Percentiles rank a stretch among this genome's conserved stretches.
Evolutionary conservation across 1,139 yeast species (phyloP).

Genomic region (Pichia sp.): DNA sequence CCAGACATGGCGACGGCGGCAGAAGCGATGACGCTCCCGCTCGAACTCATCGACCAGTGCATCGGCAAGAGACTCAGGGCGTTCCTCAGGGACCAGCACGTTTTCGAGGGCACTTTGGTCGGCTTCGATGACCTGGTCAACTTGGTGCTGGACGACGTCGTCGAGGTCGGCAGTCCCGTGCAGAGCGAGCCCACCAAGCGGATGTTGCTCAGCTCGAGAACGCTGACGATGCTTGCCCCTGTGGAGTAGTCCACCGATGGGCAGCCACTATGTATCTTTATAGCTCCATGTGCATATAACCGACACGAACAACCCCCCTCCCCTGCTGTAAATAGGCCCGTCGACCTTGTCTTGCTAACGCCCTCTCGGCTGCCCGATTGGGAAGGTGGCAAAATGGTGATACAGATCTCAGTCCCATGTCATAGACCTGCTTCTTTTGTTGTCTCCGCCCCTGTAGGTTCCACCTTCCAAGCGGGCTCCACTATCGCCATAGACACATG

Average conservation of each 20-base stretch:
- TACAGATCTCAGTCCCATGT: background rate
- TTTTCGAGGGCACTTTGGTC: constrained; percentile 77
- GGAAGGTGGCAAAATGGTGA: constrained; percentile 7
- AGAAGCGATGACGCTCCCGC: constrained; percentile 42
- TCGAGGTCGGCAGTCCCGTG: constrained; percentile 45
- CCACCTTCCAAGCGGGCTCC: too few species aligned
- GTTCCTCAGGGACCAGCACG: constrained; percentile 66
- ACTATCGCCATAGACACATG: constrained; percentile 1
- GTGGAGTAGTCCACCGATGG: constrained; percentile 33
- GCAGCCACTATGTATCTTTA: background rate
- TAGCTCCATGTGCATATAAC: background rate
- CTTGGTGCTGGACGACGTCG: constrained; percentile 80
- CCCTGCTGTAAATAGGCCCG: background rate
- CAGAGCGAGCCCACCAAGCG: constrained; percentile 38
- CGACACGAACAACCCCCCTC: background rate
- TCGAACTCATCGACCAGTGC: constrained; percentile 84
- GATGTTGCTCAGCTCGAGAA: constrained; percentile 85
- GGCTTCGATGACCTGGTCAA: constrained; percentile 97
- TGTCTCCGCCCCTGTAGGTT: background rate
- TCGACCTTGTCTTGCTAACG: background rate
- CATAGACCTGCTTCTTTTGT: background rate
- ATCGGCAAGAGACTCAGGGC: constrained; percentile 80
- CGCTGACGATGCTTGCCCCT: constrained; percentile 69
- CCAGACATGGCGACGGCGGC: constrained; percentile 1
- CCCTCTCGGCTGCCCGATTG: constrained; percentile 3